Conservation (phyloP, 306 rosid genomes). For the Prunus dulcis region DNA sequence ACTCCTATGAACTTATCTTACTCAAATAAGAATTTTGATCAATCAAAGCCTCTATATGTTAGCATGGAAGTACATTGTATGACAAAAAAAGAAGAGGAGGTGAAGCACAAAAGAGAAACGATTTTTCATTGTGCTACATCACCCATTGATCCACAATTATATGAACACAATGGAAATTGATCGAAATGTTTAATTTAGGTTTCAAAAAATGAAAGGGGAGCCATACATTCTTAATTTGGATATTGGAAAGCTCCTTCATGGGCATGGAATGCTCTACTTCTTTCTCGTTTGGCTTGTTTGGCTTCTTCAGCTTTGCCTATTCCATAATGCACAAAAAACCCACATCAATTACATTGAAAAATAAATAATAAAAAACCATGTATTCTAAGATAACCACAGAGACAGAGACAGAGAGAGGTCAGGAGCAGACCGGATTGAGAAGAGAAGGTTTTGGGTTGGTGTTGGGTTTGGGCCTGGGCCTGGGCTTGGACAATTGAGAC, state of each 20-base stretch:
- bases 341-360: conserved; percentile 2
- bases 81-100: too few relatives aligned
- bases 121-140: not conserved
- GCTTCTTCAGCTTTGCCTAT: conserved; percentile 44
- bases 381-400: not conserved
- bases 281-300: conserved; percentile 32
- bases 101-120: not conserved
- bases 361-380: not conserved
- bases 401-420: not conserved
- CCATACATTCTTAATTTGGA: conserved; percentile 47
- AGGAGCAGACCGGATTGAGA: conserved; percentile 3
- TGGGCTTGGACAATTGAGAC: conserved; percentile 29
- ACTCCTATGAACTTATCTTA: not conserved
- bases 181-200: not conserved
- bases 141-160: not conserved
- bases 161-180: not conserved
- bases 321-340: conserved; percentile 29
- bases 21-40: not conserved
- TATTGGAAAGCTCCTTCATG: conserved; percentile 32
- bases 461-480: conserved; percentile 13
- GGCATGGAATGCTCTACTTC: conserved; percentile 34
- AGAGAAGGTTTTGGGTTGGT: conserved; percentile 18
- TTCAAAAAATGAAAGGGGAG: not conserved
- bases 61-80: not conserved
- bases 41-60: not conserved